phyloP scores from a whole-genome alignment of 805 yeast genomes.

The Ogataea methylovora region DNA sequence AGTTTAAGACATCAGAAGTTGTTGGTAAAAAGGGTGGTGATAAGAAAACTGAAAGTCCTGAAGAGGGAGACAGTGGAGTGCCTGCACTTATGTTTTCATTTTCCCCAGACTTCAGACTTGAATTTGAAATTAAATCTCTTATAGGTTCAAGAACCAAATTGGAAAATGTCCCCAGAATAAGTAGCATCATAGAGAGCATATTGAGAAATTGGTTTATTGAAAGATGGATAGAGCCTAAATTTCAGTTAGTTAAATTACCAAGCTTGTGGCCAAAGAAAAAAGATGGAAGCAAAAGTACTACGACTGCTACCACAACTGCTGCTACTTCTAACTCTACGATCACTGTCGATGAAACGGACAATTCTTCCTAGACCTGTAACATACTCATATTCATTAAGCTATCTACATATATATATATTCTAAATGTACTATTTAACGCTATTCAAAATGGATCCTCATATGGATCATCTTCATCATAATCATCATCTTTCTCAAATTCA shows the following conservation, averaged over 20 bases:
- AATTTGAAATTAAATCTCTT: conserved; percentile 79
- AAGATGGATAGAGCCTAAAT: conserved; percentile 89
- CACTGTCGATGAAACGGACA: background rate
- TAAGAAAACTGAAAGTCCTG: conserved; percentile 3
- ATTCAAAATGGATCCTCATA: conserved; percentile 85
- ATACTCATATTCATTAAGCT: background rate
- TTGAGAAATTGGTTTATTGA: conserved; percentile 87
- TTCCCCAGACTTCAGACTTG: conserved; percentile 84
- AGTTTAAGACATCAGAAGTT: conserved; percentile 1
- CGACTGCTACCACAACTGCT: too few species aligned
- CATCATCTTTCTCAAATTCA: conserved; percentile 94
- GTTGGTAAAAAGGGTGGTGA: conserved; percentile 5
- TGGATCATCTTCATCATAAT: conserved; percentile 97
- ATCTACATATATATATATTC: background rate
- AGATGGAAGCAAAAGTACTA: too few species aligned
- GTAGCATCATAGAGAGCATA: conserved; percentile 74
- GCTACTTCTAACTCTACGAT: too few species aligned
- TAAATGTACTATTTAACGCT: background rate
- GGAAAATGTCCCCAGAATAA: conserved; percentile 88
- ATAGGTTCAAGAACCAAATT: conserved; percentile 90
- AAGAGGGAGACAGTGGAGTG: background rate
- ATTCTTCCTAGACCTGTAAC: too few species aligned
- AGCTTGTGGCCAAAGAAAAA: conserved; percentile 77
- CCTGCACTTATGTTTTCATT: conserved; percentile 67
- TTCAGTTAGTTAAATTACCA: conserved; percentile 78